Percentiles rank a stretch among this genome's conserved stretches.
Evolutionary conservation across 441 rosid genomes (phyloP).

Genomic region (Gossypium laxum): DNA sequence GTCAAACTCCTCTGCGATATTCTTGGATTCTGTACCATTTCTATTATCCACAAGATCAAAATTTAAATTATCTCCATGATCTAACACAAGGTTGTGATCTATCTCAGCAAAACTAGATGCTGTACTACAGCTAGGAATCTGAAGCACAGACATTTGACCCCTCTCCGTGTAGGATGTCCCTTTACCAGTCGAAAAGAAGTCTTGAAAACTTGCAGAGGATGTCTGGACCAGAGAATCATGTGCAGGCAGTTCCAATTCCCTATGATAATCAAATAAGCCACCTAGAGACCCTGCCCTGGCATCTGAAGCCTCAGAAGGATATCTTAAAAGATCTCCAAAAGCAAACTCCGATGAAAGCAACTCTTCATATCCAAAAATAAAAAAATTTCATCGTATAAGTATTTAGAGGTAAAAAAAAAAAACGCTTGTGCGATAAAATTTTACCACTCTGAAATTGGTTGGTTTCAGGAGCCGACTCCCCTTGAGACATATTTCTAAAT

Average conservation of each 20-base stretch:
- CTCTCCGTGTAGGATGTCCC: conserved; percentile 25
- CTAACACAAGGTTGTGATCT: conserved; percentile 25
- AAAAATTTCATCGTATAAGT: neutral
- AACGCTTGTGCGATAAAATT: neutral
- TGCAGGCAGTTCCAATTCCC: conserved; percentile 22
- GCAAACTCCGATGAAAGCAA: conserved; percentile 10
- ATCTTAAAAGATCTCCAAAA: conserved; percentile 16
- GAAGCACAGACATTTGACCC: conserved; percentile 30
- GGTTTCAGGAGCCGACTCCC: conserved; percentile 26
- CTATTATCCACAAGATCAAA: conserved; percentile 17
- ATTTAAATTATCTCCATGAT: conserved; percentile 23
- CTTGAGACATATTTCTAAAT: conserved; percentile 16
- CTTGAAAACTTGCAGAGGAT: conserved; percentile 37
- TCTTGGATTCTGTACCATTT: conserved; percentile 24
- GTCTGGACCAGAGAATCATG: conserved; percentile 28
- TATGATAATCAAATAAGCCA: conserved; percentile 26
- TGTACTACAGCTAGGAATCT: conserved; percentile 37
- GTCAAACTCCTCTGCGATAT: conserved; percentile 18
- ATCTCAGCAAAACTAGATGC: conserved; percentile 35
- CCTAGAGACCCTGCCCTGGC: conserved; percentile 18
- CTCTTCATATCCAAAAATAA: conserved; percentile 17
- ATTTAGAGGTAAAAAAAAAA: neutral
- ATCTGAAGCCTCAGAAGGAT: conserved; percentile 25
- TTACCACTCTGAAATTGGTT: conserved; percentile 43
- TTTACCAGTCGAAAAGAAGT: conserved; percentile 24